Conservation (phyloP, 164 flowering plant genomes). For the Magnolia officinalis region DNA sequence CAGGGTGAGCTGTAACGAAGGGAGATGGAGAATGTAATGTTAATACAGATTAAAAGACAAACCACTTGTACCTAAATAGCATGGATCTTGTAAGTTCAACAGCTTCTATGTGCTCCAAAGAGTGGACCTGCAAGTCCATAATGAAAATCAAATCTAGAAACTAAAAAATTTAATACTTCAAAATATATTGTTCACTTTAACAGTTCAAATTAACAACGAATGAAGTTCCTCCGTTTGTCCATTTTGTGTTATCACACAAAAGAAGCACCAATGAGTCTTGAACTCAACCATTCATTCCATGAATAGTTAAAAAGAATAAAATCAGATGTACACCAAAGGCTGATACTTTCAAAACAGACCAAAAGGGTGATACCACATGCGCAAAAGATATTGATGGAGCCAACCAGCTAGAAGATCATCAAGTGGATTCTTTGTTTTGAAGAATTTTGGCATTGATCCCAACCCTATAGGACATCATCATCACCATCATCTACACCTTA, state of each 20-base stretch:
- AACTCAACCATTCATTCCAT: not conserved
- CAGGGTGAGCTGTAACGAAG: too few species aligned
- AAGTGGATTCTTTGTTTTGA: too few species aligned
- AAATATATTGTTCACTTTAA: not conserved
- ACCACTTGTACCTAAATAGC: conserved; percentile 50
- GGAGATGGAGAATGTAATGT: not conserved
- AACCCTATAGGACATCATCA: too few species aligned
- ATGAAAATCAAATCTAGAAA: not conserved
- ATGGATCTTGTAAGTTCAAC: conserved; percentile 61
- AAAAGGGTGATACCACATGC: too few species aligned
- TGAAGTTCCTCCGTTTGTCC: not conserved
- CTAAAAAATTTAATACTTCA: not conserved
- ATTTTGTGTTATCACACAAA: not conserved
- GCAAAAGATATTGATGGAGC: too few species aligned
- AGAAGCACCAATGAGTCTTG: not conserved
- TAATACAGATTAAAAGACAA: not conserved
- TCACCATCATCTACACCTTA: too few species aligned
- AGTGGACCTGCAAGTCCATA: conserved; percentile 55
- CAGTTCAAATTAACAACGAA: conserved; percentile 6
- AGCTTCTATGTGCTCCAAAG: conserved; percentile 69
- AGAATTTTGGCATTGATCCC: too few species aligned
- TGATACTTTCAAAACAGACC: too few species aligned
- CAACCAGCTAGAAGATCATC: too few species aligned
- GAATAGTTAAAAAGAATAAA: too few species aligned
- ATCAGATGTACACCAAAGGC: too few species aligned